Conservation (phyloP, 148 eudicot genomes). For the Fagopyrum tataricum region DNA sequence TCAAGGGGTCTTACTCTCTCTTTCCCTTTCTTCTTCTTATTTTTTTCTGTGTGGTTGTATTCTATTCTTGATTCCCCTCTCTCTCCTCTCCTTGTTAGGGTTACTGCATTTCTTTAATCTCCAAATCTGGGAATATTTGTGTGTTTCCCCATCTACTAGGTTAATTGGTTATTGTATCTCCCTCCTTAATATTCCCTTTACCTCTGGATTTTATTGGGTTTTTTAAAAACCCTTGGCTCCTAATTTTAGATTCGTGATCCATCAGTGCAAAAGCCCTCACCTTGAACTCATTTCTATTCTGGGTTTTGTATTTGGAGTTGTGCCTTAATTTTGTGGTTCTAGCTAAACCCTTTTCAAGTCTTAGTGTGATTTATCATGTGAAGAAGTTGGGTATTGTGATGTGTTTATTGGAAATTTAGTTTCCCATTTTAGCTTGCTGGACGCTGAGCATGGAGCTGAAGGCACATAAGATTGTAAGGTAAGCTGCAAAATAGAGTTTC, state of each 20-base stretch:
- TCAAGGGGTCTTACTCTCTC: slow-evolving; percentile 8
- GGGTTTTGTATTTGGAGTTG: background rate
- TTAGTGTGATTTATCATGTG: background rate
- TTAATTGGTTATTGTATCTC: background rate
- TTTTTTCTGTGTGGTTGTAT: background rate
- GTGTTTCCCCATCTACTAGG: background rate
- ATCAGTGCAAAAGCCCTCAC: background rate
- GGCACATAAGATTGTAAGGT: slow-evolving; percentile 70
- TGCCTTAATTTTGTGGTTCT: background rate
- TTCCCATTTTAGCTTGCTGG: slow-evolving; percentile 5
- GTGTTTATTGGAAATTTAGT: background rate
- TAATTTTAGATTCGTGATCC: background rate
- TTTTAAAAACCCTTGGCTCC: background rate
- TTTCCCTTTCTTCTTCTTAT: background rate
- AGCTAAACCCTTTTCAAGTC: background rate
- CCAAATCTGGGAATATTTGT: slow-evolving; percentile 7
- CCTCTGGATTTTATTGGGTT: background rate
- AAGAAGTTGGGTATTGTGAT: background rate
- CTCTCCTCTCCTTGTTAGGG: slow-evolving; percentile 1
- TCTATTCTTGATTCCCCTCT: background rate
- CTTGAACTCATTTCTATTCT: slow-evolving; percentile 6
- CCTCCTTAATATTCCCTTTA: background rate
- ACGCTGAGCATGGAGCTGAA: slow-evolving; percentile 53
- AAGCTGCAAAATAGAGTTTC: background rate
- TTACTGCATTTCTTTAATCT: slow-evolving; percentile 10